phyloP scores from a whole-genome alignment of 768 basidiomycete genomes.

The Tricholomella constricta region DNA sequence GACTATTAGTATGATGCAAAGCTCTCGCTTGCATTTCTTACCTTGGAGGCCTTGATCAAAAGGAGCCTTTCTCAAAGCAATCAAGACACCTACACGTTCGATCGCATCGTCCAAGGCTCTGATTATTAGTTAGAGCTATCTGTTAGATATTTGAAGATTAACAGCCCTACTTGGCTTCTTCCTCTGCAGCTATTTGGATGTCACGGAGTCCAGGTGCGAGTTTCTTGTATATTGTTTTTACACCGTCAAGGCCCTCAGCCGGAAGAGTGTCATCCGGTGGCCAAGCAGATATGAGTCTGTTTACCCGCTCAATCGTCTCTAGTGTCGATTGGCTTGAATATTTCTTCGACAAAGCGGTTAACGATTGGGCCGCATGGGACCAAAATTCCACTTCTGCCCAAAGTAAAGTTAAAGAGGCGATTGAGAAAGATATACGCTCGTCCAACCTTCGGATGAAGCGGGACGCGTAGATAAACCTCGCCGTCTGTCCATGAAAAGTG shows the following conservation, averaged over 20 bases:
- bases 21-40: slow-evolving; percentile 27
- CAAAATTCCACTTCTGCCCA: slow-evolving; percentile 78
- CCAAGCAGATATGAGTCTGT: slow-evolving; percentile 71
- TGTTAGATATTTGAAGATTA: not conserved
- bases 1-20: not conserved
- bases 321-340: slow-evolving; percentile 49
- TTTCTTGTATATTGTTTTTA: slow-evolving; percentile 66
- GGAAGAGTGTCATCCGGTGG: slow-evolving; percentile 69
- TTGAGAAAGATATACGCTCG: slow-evolving; percentile 16
- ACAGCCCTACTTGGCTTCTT: slow-evolving; percentile 61
- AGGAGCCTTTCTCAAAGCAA: slow-evolving; percentile 73
- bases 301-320: slow-evolving; percentile 72
- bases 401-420: not conserved
- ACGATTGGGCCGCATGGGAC: slow-evolving; percentile 64
- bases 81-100: slow-evolving; percentile 67
- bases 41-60: slow-evolving; percentile 56
- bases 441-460: slow-evolving; percentile 74
- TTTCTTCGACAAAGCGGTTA: slow-evolving; percentile 55
- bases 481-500: slow-evolving; percentile 61
- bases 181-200: slow-evolving; percentile 56
- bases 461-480: slow-evolving; percentile 62
- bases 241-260: slow-evolving; percentile 64
- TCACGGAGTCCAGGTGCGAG: slow-evolving; percentile 62
- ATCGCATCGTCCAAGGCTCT: slow-evolving; percentile 75
- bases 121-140: slow-evolving; percentile 6